Conservation (phyloP, 257 asterid genomes). For the Lycium ferocissimum region DNA sequence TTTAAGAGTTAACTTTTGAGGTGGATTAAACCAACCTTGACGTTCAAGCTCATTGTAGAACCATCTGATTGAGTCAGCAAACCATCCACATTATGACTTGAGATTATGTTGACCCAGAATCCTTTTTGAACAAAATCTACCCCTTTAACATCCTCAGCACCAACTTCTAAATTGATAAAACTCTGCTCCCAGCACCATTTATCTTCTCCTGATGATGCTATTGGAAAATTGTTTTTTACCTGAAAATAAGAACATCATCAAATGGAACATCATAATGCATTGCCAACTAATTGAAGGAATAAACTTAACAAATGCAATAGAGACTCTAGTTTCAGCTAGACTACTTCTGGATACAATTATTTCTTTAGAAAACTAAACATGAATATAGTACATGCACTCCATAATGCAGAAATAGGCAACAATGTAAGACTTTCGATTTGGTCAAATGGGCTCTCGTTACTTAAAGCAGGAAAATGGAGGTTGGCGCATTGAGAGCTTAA, state of each 20-base stretch:
- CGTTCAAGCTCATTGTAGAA: conserved; percentile 62
- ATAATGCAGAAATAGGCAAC: neutral
- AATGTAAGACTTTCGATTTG: neutral
- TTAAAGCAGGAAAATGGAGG: neutral
- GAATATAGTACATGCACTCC: neutral
- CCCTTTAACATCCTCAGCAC: conserved; percentile 78
- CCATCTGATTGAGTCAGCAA: conserved; percentile 65
- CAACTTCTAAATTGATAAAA: conserved; percentile 64
- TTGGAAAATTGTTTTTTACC: conserved; percentile 67
- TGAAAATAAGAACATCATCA: conserved; percentile 39
- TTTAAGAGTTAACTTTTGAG: conserved; percentile 27
- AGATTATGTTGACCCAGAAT: conserved; percentile 72
- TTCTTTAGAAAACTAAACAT: conserved; percentile 9
- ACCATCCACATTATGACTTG: conserved; percentile 89
- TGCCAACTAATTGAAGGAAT: conserved; percentile 2
- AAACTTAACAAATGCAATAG: conserved; percentile 3
- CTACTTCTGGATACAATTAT: neutral
- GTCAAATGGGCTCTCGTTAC: conserved; percentile 1
- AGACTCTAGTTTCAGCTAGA: neutral
- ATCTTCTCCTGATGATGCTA: conserved; percentile 63
- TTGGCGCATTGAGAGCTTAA: neutral
- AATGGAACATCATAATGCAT: conserved; percentile 3
- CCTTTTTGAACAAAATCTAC: conserved; percentile 86
- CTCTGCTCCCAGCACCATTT: conserved; percentile 95
- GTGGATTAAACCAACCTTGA: conserved; percentile 61